Conservation (phyloP, 768 basidiomycete species). For the Mycena olivaceomarginata region DNA sequence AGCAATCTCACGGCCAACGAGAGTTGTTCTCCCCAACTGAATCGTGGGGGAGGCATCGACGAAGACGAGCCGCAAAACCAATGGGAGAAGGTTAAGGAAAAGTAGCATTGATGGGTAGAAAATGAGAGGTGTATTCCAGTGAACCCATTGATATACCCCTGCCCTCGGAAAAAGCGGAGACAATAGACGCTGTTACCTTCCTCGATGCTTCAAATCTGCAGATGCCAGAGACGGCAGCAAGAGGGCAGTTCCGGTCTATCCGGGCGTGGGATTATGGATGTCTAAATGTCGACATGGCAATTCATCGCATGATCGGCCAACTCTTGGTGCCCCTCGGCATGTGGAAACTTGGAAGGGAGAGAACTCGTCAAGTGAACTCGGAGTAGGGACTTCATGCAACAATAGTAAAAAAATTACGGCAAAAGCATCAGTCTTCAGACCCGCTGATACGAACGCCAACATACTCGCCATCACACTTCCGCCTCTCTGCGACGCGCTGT, state of each 20-base stretch:
- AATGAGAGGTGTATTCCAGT: background rate
- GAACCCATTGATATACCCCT: background rate
- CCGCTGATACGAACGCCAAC: background rate
- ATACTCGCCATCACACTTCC: conserved; percentile 12
- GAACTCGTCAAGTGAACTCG: too few species aligned
- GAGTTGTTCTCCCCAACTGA: conserved; percentile 14
- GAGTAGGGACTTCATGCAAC: background rate
- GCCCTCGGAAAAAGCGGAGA: background rate
- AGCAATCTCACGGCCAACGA: conserved; percentile 7
- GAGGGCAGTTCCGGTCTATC: background rate
- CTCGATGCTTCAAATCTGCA: too few species aligned
- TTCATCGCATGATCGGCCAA: too few species aligned
- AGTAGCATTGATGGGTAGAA: conserved; percentile 2
- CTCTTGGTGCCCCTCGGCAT: too few species aligned
- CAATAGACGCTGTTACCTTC: too few species aligned
- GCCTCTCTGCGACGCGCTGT: background rate
- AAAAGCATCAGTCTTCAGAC: conserved; percentile 18
- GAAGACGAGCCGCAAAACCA: background rate
- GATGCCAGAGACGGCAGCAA: background rate
- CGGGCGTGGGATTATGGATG: background rate
- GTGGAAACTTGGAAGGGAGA: too few species aligned
- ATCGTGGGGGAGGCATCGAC: conserved; percentile 2
- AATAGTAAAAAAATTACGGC: background rate
- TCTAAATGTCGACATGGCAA: too few species aligned
- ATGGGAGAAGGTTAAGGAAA: background rate